Conservation (phyloP, 164 flowering plant genomes). For the grape (Vitis vinifera) region DNA sequence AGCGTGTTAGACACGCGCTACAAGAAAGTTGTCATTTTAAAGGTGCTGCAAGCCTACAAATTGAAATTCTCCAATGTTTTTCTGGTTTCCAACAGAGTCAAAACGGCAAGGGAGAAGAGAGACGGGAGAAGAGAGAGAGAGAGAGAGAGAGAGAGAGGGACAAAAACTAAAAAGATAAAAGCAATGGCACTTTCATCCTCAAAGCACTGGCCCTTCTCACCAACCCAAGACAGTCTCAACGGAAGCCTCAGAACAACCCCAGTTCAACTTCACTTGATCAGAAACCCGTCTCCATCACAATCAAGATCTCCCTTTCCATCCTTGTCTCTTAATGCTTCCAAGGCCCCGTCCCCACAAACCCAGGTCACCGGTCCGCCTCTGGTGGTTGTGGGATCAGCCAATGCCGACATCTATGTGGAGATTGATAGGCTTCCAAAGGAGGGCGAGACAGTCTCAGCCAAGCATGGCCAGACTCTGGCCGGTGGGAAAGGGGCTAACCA, state of each 20-base stretch:
- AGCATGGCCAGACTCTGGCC: slow-evolving; percentile 70
- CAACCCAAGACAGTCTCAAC: not conserved
- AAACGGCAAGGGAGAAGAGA: no score
- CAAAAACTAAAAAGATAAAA: slow-evolving; percentile 9
- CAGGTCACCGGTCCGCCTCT: slow-evolving; percentile 40
- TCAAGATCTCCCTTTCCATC: slow-evolving; percentile 8
- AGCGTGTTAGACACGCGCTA: no score
- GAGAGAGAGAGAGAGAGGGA: not conserved
- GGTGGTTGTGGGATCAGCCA: slow-evolving; percentile 92
- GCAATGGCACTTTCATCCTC: slow-evolving; percentile 25
- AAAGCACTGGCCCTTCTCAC: slow-evolving; percentile 21
- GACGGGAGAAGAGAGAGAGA: not conserved
- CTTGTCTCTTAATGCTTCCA: slow-evolving; percentile 16
- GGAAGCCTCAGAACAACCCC: slow-evolving; percentile 6
- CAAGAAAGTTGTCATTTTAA: no score
- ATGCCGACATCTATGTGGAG: slow-evolving; percentile 88
- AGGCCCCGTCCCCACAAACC: slow-evolving; percentile 12
- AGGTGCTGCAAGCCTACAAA: no score
- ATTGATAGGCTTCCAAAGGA: slow-evolving; percentile 68
- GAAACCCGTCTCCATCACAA: not conserved
- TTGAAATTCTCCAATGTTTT: no score
- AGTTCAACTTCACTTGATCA: slow-evolving; percentile 8
- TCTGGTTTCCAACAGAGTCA: no score
- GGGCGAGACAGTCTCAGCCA: slow-evolving; percentile 90
- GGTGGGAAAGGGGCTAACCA: slow-evolving; percentile 98